Conservation (phyloP, 1,284 basidiomycete genomes). For the Mycosarcoma maydis region DNA sequence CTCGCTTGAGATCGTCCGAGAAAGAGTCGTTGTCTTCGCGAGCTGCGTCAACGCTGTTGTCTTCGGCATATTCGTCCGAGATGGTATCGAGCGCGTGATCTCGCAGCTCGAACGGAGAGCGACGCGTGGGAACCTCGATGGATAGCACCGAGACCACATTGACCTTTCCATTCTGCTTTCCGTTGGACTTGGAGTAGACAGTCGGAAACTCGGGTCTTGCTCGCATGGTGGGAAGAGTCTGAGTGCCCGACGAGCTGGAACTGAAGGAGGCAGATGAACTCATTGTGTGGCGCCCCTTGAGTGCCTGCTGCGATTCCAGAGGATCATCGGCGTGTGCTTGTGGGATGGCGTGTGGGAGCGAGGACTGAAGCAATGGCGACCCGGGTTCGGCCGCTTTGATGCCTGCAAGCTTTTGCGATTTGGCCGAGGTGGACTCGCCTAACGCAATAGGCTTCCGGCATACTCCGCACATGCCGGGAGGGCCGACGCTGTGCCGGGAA, state of each 20-base stretch:
- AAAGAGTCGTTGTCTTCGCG: conserved; percentile 40
- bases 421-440: conserved; percentile 75
- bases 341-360: conserved; percentile 5
- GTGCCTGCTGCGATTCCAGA: conserved; percentile 10
- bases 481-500: conserved; percentile 69
- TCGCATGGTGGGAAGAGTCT: conserved; percentile 76
- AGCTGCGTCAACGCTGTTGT: conserved; percentile 6
- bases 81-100: conserved; percentile 49
- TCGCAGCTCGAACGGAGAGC: conserved; percentile 71
- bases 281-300: conserved; percentile 7
- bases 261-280: conserved; percentile 36
- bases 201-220: conserved; percentile 87
- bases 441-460: conserved; percentile 95
- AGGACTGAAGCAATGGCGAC: conserved; percentile 7
- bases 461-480: conserved; percentile 91
- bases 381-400: conserved; percentile 16
- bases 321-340: conserved; percentile 45
- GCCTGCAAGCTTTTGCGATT: conserved; percentile 63
- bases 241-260: conserved; percentile 28
- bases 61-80: conserved; percentile 34
- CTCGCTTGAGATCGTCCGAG: conserved; percentile 57
- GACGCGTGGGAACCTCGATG: conserved; percentile 83
- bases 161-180: conserved; percentile 70
- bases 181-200: conserved; percentile 73
- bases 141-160: conserved; percentile 88